These are phyloP conservation scores for Cladorrhinum sp. DNA, from an alignment of 2,329 filamentous ascomycete species.

Conservation along the genomic window DNA sequence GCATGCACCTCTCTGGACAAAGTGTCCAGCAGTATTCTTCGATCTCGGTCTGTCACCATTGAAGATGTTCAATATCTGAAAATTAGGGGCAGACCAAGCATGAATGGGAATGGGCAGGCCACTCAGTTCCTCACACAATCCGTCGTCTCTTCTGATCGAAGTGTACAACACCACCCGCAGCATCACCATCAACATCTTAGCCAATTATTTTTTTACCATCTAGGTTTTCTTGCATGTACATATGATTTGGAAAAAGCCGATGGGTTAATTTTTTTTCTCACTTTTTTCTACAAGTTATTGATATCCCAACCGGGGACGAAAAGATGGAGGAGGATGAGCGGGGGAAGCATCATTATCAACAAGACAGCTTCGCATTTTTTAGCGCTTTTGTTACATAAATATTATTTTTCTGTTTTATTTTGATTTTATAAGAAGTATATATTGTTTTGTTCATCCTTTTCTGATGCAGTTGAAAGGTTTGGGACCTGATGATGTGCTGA, in stretches of 20 bases:
- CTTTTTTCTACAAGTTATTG: neutral
- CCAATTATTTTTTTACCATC: neutral
- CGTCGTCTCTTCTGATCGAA: neutral
- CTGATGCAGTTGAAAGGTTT: no score
- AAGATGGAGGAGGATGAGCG: neutral
- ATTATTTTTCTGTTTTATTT: constrained; percentile 1
- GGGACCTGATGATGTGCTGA: no score
- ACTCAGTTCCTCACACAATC: neutral
- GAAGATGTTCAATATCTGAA: no score
- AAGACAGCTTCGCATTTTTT: neutral
- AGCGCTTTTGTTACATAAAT: constrained; percentile 9
- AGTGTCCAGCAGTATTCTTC: neutral
- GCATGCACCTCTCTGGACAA: no score
- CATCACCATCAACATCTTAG: neutral
- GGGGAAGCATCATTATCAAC: no score
- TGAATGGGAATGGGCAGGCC: neutral
- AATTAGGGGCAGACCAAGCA: no score
- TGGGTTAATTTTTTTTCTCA: neutral
- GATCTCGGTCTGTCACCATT: neutral
- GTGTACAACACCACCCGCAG: neutral
- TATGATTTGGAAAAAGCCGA: neutral
- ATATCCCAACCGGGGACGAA: neutral
- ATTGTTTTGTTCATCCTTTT: neutral
- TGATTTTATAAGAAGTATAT: neutral
- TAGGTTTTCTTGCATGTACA: neutral